phyloP scores from a whole-genome alignment of 768 basidiomycete genomes.

The Lactifluus echinatus region DNA sequence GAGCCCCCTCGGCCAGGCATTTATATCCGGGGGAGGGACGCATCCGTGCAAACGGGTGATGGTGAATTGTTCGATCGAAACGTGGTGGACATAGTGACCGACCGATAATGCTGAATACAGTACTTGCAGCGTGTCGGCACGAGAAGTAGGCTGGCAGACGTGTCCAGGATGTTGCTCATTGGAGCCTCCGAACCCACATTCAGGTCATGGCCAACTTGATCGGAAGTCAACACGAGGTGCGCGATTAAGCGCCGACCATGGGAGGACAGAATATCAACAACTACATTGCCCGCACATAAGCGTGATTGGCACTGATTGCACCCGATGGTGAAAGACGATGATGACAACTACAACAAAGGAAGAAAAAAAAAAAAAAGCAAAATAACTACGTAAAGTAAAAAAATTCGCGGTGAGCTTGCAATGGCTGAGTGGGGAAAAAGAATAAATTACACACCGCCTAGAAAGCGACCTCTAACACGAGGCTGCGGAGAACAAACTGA shows the following conservation, averaged over 20 bases:
- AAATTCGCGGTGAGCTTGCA: conserved; percentile 15
- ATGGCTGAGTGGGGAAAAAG: conserved; percentile 20
- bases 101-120: conserved; percentile 66
- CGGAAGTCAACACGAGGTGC: conserved; percentile 58
- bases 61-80: conserved; percentile 58
- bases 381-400: conserved; percentile 15
- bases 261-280: conserved; percentile 21
- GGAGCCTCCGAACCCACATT: conserved; percentile 58
- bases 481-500: conserved; percentile 17
- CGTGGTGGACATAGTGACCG: conserved; percentile 65
- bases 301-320: conserved; percentile 26
- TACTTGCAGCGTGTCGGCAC: conserved; percentile 59
- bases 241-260: conserved; percentile 39
- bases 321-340: conserved; percentile 1
- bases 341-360: background rate
- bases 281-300: conserved; percentile 18
- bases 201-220: conserved; percentile 53
- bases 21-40: conserved; percentile 48
- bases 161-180: conserved; percentile 51
- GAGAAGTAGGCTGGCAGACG: conserved; percentile 59
- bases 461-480: conserved; percentile 18
- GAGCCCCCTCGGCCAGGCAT: conserved; percentile 20
- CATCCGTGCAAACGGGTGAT: conserved; percentile 42
- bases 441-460: conserved; percentile 19
- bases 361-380: conserved; percentile 3